Conservation (phyloP, 2,329 filamentous ascomycete genomes). For the Septoria petroselini region DNA sequence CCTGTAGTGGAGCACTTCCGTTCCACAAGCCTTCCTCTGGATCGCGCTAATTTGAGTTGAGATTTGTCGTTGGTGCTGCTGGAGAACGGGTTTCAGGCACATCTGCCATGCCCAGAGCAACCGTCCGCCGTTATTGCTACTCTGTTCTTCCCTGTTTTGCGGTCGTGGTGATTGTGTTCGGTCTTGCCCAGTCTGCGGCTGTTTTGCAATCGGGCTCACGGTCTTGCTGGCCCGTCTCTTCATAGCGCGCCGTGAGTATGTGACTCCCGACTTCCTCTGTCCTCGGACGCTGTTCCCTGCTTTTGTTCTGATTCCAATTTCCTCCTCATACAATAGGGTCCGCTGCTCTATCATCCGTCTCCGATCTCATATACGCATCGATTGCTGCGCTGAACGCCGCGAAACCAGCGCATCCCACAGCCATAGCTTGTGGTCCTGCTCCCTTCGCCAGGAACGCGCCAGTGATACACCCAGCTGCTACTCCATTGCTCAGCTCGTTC, state of each 20-base stretch:
- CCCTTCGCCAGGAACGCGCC: constrained; percentile 83
- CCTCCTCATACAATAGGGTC: constrained; percentile 38
- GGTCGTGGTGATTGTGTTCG: no score
- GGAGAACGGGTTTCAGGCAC: not conserved
- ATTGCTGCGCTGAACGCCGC: constrained; percentile 90
- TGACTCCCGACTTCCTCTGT: not conserved
- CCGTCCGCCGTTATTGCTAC: not conserved
- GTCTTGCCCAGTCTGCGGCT: no score
- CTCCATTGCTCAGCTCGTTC: constrained; percentile 87
- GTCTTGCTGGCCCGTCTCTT: no score
- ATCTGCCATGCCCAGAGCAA: not conserved
- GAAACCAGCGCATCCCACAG: constrained; percentile 85
- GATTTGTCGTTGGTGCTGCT: not conserved
- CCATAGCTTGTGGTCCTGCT: constrained; percentile 84
- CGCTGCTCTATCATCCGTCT: constrained; percentile 41
- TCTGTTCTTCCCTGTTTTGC: no score
- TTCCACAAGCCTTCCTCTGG: constrained; percentile 7
- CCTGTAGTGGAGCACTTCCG: constrained; percentile 14
- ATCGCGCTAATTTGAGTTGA: constrained; percentile 1
- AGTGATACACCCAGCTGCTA: constrained; percentile 83
- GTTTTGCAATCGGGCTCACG: no score
- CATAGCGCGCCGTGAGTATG: no score
- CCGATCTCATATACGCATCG: constrained; percentile 84
- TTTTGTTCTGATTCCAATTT: not conserved
- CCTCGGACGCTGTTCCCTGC: not conserved